phyloP scores from a whole-genome alignment of 805 yeast species.

The Sungouiozyma ichnusensis region DNA sequence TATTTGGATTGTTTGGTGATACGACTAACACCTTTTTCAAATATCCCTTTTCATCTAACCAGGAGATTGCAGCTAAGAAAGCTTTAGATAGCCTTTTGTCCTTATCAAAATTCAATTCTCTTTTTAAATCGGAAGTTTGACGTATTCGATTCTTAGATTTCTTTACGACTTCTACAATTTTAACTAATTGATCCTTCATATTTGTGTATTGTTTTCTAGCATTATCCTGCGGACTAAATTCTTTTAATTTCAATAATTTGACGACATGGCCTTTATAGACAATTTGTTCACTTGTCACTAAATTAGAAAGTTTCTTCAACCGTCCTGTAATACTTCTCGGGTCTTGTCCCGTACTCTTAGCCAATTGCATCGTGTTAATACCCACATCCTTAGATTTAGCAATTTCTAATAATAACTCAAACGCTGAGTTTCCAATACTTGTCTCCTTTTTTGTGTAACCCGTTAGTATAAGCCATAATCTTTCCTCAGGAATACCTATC shows the following conservation, averaged over 20 bases:
- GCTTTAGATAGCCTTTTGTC: constrained; percentile 34
- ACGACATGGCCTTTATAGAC: constrained; percentile 41
- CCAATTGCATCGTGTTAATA: constrained; percentile 47
- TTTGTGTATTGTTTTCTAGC: constrained; percentile 15
- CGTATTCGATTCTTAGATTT: constrained; percentile 52
- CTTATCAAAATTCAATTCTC: constrained; percentile 44
- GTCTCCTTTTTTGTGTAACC: constrained; percentile 44
- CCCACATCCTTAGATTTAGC: constrained; percentile 49
- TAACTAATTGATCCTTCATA: constrained; percentile 21
- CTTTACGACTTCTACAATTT: constrained; percentile 41
- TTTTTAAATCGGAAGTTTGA: constrained; percentile 48
- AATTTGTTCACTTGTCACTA: constrained; percentile 35
- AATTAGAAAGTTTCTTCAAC: constrained; percentile 42
- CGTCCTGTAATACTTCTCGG: constrained; percentile 59
- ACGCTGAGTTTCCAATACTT: constrained; percentile 45
- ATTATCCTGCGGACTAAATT: constrained; percentile 26
- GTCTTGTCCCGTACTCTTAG: constrained; percentile 53
- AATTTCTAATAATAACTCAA: constrained; percentile 45
- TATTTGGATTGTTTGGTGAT: constrained; percentile 35
- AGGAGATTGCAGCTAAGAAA: constrained; percentile 38
- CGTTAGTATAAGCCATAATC: constrained; percentile 47
- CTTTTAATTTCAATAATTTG: constrained; percentile 40
- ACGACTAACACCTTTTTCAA: constrained; percentile 44
- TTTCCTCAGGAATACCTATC: constrained; percentile 41
- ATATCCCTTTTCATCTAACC: constrained; percentile 35